Conservation (phyloP, 352 stramenopile genomes). For the Pythium rishiriense region DNA sequence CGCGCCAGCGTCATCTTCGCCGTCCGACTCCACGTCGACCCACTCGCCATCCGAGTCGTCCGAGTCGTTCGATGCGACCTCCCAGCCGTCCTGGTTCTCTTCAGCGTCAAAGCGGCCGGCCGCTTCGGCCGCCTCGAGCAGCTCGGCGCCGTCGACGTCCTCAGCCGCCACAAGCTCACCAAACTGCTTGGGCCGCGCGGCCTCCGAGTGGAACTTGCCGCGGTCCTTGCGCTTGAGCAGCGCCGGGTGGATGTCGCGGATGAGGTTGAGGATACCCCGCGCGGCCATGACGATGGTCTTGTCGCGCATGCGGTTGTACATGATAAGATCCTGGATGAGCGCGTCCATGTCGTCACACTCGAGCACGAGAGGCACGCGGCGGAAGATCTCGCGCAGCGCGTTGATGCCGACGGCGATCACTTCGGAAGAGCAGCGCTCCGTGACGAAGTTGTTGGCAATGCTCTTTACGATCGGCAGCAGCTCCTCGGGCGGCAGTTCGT, state of each 20-base stretch:
- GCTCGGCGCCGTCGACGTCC: constrained; percentile 95
- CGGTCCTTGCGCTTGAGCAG: constrained; percentile 97
- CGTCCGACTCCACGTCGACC: constrained; percentile 60
- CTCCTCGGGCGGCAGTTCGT: constrained; percentile 97
- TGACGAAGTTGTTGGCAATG: constrained; percentile 99
- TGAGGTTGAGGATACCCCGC: constrained; percentile 95
- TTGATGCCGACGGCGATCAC: constrained; percentile 99
- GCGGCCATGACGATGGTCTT: constrained; percentile 97
- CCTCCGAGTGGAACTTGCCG: constrained; percentile 89
- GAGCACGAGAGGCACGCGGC: constrained; percentile 93
- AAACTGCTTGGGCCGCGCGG: constrained; percentile 87
- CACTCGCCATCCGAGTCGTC: constrained; percentile 71
- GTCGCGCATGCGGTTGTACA: constrained; percentile 96
- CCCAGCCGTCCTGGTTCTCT: constrained; percentile 84
- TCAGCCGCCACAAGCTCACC: constrained; percentile 90
- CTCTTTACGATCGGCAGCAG: constrained; percentile 95
- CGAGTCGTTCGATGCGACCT: constrained; percentile 55
- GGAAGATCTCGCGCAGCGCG: constrained; percentile 94
- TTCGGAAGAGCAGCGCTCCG: constrained; percentile 93
- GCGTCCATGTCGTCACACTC: constrained; percentile 92
- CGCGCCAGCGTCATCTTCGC: constrained; percentile 40
- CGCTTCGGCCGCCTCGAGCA: constrained; percentile 87
- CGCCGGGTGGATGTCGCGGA: constrained; percentile 94
- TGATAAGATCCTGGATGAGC: constrained; percentile 92
- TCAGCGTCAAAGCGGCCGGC: constrained; percentile 75